Percentiles rank a stretch among this genome's conserved stretches.
These are phyloP conservation scores for Acer campestre DNA, from an alignment of 345 rosid genomes.

Conservation along the genomic window DNA sequence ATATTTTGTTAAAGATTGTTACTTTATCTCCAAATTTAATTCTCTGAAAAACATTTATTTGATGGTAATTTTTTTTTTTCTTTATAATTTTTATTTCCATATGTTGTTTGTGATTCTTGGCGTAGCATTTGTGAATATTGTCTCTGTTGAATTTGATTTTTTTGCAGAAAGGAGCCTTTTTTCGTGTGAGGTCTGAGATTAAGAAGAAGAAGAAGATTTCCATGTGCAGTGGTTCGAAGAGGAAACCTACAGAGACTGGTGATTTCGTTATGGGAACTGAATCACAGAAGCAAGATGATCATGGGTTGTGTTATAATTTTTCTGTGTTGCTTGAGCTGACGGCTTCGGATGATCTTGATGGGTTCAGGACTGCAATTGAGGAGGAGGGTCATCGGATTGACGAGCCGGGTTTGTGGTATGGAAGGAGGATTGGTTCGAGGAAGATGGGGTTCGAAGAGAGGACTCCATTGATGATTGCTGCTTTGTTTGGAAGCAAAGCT, in stretches of 20 bases:
- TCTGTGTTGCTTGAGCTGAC: conserved; percentile 68
- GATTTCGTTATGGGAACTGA: conserved; percentile 37
- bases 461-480: conserved; percentile 87
- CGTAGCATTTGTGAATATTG: conserved; percentile 27
- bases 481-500: conserved; percentile 80
- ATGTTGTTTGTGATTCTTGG: conserved; percentile 1
- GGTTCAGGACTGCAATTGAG: conserved; percentile 58
- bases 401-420: conserved; percentile 74
- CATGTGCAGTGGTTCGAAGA: conserved; percentile 50
- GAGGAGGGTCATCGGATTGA: conserved; percentile 58
- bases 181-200: conserved; percentile 10
- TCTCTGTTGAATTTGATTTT: conserved; percentile 6
- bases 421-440: conserved; percentile 57
- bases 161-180: conserved; percentile 22
- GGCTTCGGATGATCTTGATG: conserved; percentile 68
- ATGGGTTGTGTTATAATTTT: conserved; percentile 31
- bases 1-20: conserved; percentile 12
- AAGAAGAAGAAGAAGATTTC: conserved; percentile 13
- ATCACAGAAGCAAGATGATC: conserved; percentile 29
- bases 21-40: conserved; percentile 19
- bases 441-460: conserved; percentile 76
- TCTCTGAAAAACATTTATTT: background rate
- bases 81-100: background rate
- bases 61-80: background rate
- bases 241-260: conserved; percentile 29